Evolutionary conservation across 345 rosid species (phyloP).

Genomic region (Brassica napus): Da-Ae NC_063449.1:45250501-45251000

Average conservation of each 20-base stretch:
- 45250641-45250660: not conserved
- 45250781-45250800: not conserved
- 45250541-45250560: not conserved
- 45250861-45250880: not conserved
- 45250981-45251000: not conserved
- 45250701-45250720: not conserved
- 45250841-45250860: not conserved
- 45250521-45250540: not conserved
- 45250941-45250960: not conserved
- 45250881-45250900: not conserved
- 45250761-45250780: not conserved
- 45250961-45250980: not conserved
- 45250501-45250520: not conserved
- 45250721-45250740: not conserved
- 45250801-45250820: not conserved
- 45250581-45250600: not conserved
- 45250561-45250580: not conserved
- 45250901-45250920: not conserved
- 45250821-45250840: not conserved
- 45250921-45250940: not conserved
- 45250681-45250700: not conserved
- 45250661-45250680: not conserved
- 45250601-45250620: not conserved
- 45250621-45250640: not conserved
- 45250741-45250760: not conserved